These are phyloP conservation scores for Maudiozyma serrabonitensis DNA, from an alignment of 805 yeast species.

Conservation along the genomic window DNA sequence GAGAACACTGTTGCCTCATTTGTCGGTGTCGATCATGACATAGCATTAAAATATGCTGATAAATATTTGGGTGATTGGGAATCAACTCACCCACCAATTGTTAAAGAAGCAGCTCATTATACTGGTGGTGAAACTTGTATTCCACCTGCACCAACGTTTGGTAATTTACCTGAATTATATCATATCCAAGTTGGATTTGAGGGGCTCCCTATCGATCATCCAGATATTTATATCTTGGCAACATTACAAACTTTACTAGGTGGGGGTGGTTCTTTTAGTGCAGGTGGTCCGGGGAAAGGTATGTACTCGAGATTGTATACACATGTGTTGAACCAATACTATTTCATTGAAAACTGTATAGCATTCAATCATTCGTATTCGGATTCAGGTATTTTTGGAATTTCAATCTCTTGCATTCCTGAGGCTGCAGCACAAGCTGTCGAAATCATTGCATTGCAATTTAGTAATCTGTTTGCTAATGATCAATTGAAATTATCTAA, in stretches of 20 bases:
- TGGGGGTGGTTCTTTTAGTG: slow-evolving; percentile 95
- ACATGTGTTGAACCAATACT: slow-evolving; percentile 81
- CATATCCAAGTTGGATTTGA: slow-evolving; percentile 85
- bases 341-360: slow-evolving; percentile 80
- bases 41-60: slow-evolving; percentile 55
- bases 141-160: slow-evolving; percentile 46
- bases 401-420: slow-evolving; percentile 75
- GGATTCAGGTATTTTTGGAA: slow-evolving; percentile 86
- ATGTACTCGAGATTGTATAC: slow-evolving; percentile 94
- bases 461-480: slow-evolving; percentile 39
- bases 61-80: slow-evolving; percentile 57
- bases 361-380: slow-evolving; percentile 85
- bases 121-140: slow-evolving; percentile 51
- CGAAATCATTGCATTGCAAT: slow-evolving; percentile 63
- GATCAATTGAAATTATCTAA: slow-evolving; percentile 56
- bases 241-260: slow-evolving; percentile 84
- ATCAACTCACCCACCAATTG: slow-evolving; percentile 18
- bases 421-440: slow-evolving; percentile 78
- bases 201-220: slow-evolving; percentile 72
- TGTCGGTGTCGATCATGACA: slow-evolving; percentile 69
- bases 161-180: slow-evolving; percentile 67
- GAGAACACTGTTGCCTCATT: slow-evolving; percentile 76
- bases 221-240: slow-evolving; percentile 85
- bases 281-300: slow-evolving; percentile 99
- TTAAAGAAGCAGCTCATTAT: slow-evolving; percentile 37